These are phyloP conservation scores for Malassezia equina DNA, from an alignment of 1,284 basidiomycete genomes.

Conservation along the genomic window DNA sequence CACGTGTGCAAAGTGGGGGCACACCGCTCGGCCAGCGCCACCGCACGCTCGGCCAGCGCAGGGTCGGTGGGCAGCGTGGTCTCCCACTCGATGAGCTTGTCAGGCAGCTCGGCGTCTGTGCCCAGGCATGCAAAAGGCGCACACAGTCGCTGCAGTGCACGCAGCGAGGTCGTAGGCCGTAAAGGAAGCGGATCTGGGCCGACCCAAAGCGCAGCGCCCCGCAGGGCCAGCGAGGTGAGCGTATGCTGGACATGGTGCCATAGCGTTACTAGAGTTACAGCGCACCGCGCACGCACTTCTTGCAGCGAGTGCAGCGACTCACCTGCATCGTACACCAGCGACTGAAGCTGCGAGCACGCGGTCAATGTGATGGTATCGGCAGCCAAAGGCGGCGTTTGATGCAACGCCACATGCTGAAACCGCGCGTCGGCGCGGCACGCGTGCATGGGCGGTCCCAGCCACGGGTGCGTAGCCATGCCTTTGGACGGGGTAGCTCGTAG, in stretches of 20 bases:
- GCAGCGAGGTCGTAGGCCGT: background rate
- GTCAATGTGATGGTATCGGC: background rate
- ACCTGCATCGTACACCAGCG: constrained; percentile 6
- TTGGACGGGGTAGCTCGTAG: background rate
- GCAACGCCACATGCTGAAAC: background rate
- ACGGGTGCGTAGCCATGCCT: background rate
- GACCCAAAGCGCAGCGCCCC: constrained; percentile 11
- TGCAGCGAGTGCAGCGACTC: background rate
- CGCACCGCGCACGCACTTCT: background rate
- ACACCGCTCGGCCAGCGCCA: constrained; percentile 3
- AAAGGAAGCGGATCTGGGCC: background rate
- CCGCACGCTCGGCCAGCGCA: background rate
- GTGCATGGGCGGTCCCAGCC: background rate
- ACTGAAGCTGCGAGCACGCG: background rate
- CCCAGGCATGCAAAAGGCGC: constrained; percentile 8
- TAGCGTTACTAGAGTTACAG: background rate
- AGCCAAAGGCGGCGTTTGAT: constrained; percentile 8
- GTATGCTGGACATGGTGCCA: background rate
- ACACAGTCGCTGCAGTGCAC: background rate
- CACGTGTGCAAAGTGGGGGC: background rate
- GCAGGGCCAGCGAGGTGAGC: background rate
- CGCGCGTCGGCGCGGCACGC: background rate
- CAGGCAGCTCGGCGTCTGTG: background rate
- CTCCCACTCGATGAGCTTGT: background rate
- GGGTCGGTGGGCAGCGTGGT: background rate